A percentile compares a stretch with the other conserved stretches of the same genome.
phyloP scores from a whole-genome alignment of 1,139 yeast genomes.

The Taiozyma sp. region DNA sequence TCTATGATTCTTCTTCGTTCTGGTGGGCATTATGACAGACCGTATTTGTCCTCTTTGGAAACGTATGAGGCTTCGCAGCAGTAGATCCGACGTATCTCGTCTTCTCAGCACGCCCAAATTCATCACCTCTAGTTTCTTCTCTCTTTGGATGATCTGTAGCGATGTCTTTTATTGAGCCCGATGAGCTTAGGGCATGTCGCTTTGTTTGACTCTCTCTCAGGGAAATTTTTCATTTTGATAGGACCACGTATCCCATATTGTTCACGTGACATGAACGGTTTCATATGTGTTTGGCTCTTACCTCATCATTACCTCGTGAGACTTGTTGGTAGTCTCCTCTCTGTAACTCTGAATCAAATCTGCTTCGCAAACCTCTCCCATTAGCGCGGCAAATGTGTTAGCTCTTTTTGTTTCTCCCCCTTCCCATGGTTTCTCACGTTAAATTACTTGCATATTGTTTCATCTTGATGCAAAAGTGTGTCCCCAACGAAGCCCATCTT shows the following conservation, averaged over 20 bases:
- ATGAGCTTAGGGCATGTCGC: not conserved
- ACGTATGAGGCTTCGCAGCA: not conserved
- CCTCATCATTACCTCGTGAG: not conserved
- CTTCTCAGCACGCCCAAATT: not conserved
- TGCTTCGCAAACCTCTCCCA: no score
- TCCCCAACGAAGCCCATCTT: not conserved
- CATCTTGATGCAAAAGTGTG: not conserved
- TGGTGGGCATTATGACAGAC: not conserved
- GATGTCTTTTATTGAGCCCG: not conserved
- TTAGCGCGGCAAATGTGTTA: not conserved
- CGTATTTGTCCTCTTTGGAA: not conserved
- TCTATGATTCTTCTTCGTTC: not conserved
- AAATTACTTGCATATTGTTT: not conserved
- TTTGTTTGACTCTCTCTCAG: not conserved
- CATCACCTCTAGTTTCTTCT: not conserved
- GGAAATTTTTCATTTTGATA: not conserved
- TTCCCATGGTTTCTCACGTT: not conserved
- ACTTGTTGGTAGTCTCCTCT: not conserved
- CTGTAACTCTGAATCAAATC: no score
- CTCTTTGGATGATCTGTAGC: not conserved
- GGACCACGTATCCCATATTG: not conserved
- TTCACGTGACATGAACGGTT: not conserved
- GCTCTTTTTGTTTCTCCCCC: not conserved
- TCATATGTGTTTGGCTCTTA: not conserved
- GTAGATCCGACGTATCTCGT: not conserved